These are phyloP conservation scores for Pseudonitzschia multiseries DNA, from an alignment of 108 stramenopile genomes.

Conservation along the genomic window DNA sequence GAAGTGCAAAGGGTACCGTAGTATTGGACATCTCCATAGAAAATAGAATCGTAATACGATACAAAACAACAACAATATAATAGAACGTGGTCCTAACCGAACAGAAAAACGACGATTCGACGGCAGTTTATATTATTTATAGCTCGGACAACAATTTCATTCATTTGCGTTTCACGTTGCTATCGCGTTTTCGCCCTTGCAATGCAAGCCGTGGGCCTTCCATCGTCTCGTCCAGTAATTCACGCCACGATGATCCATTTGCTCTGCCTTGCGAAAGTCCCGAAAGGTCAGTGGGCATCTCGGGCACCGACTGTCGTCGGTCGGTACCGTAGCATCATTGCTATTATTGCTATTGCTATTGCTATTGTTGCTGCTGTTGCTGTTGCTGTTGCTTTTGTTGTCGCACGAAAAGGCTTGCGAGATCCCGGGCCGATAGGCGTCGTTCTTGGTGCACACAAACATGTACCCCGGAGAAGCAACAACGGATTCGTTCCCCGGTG, in stretches of 20 bases:
- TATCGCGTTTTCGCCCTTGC: slow-evolving; percentile 27
- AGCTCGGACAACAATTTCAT: no score
- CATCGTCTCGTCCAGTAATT: slow-evolving; percentile 61
- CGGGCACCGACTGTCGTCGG: slow-evolving; percentile 44
- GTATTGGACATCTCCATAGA: no score
- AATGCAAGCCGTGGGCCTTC: slow-evolving; percentile 62
- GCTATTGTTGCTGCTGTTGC: neutral
- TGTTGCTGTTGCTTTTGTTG: neutral
- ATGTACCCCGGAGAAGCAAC: slow-evolving; percentile 37
- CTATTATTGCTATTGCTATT: neutral
- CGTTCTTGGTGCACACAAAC: slow-evolving; percentile 56
- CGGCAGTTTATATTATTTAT: no score
- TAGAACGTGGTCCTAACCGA: no score
- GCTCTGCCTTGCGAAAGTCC: slow-evolving; percentile 57
- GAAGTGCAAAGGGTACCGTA: no score
- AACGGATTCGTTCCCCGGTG: neutral
- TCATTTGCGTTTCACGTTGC: neutral
- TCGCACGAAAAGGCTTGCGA: slow-evolving; percentile 19
- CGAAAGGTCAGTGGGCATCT: slow-evolving; percentile 45
- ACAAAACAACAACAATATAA: no score
- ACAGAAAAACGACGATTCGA: no score
- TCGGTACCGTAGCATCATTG: neutral
- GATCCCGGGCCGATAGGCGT: slow-evolving; percentile 38
- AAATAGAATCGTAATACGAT: no score
- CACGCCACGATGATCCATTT: slow-evolving; percentile 47